Conservation (phyloP, 192 early-diverging fungal genomes). For the Entomortierella lignicola region DNA sequence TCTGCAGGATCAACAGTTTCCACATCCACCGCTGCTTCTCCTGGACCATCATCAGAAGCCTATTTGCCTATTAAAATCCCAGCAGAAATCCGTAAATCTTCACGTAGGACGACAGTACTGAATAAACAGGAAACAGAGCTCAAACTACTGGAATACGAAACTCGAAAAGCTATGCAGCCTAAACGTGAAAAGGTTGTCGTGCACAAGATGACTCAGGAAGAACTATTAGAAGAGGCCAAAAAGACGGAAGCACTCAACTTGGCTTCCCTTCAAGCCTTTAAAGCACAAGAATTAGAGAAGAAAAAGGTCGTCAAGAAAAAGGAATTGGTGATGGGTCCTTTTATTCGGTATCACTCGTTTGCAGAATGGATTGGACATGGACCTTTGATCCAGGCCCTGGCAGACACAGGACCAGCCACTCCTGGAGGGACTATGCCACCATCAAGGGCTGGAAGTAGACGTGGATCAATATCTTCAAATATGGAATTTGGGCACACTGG, state of each 20-base stretch:
- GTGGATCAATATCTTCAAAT: constrained; percentile 35
- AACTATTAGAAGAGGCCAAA: constrained; percentile 62
- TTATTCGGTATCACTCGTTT: constrained; percentile 63
- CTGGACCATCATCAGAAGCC: constrained; percentile 1
- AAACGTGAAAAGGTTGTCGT: constrained; percentile 57
- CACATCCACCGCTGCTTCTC: constrained; percentile 15
- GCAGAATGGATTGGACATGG: constrained; percentile 53
- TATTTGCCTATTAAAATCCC: constrained; percentile 28
- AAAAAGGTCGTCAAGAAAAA: constrained; percentile 58
- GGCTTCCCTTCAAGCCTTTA: constrained; percentile 61
- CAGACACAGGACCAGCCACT: constrained; percentile 23
- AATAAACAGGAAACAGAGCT: constrained; percentile 62
- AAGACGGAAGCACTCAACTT: constrained; percentile 65
- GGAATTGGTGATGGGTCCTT: constrained; percentile 47
- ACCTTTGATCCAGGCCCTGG: constrained; percentile 43
- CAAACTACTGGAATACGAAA: constrained; percentile 59
- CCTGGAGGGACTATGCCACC: constrained; percentile 28
- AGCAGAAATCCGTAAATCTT: constrained; percentile 59
- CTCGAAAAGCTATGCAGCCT: constrained; percentile 55
- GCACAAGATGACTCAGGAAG: constrained; percentile 62
- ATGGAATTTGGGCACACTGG: constrained; percentile 19
- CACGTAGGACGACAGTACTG: constrained; percentile 59
- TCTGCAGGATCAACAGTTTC: neutral
- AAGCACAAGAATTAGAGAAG: constrained; percentile 62
- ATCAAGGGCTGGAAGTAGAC: constrained; percentile 25